phyloP scores from a whole-genome alignment of 495 filamentous ascomycete species.

The Podospora didyma region DNA sequence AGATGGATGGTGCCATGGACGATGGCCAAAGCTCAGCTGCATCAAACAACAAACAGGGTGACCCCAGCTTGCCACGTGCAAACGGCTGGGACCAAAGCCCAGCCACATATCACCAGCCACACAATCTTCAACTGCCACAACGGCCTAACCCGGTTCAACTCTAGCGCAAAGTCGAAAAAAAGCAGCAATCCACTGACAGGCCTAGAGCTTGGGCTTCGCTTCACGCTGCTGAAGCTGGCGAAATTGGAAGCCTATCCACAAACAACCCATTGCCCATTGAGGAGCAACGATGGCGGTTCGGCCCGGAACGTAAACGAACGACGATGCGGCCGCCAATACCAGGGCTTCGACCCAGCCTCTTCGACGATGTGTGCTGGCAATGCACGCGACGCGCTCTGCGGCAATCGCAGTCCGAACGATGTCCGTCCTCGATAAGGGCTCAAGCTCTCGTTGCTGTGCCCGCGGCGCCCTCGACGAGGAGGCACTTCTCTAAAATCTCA shows the following conservation, averaged over 20 bases:
- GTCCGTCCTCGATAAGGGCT: too few species aligned
- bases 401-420: constrained; percentile 6
- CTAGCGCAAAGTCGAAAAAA: too few species aligned
- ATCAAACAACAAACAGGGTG: too few species aligned
- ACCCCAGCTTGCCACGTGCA: too few species aligned
- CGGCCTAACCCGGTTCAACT: too few species aligned
- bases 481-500: constrained; percentile 25
- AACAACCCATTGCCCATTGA: constrained; percentile 4
- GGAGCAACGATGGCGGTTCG: constrained; percentile 27
- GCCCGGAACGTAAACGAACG: constrained; percentile 24
- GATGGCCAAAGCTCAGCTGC: too few species aligned
- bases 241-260: background rate
- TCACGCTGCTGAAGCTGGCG: background rate
- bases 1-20: too few species aligned
- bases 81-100: too few species aligned
- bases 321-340: constrained; percentile 32
- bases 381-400: constrained; percentile 21
- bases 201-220: background rate
- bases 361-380: constrained; percentile 27
- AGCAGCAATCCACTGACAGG: too few species aligned
- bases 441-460: background rate
- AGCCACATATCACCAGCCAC: too few species aligned
- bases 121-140: too few species aligned
- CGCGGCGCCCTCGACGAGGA: background rate
- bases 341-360: constrained; percentile 14